phyloP scores from a whole-genome alignment of 2,329 filamentous ascomycete genomes.

The Aspergillus sp. region DNA sequence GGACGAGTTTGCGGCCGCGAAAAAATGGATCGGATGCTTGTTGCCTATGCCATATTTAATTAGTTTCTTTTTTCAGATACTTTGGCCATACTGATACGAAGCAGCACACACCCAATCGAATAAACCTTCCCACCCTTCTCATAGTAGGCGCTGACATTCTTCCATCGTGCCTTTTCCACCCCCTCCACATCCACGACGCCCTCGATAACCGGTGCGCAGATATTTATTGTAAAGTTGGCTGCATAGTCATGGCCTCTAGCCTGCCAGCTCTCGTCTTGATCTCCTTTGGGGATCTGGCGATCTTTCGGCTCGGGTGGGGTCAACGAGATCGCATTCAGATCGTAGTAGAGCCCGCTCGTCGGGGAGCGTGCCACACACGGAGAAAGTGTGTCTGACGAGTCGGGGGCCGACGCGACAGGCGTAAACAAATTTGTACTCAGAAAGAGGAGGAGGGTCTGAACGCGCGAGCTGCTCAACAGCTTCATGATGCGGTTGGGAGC shows the following conservation, averaged over 20 bases:
- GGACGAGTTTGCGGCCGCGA: constrained; percentile 54
- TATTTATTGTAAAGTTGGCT: constrained; percentile 45
- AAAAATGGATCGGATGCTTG: constrained; percentile 40
- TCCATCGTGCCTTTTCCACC: constrained; percentile 32
- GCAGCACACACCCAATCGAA: constrained; percentile 38
- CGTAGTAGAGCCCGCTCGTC: constrained; percentile 55
- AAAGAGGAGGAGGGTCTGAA: constrained; percentile 23
- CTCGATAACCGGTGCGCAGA: constrained; percentile 44
- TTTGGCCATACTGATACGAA: background rate
- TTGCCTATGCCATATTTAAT: constrained; percentile 23
- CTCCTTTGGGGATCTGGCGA: constrained; percentile 31
- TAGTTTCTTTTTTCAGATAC: background rate
- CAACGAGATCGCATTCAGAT: constrained; percentile 51
- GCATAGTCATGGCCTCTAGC: constrained; percentile 43
- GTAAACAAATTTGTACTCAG: constrained; percentile 20
- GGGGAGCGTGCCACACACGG: constrained; percentile 57
- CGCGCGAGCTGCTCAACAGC: constrained; percentile 20
- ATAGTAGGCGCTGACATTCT: constrained; percentile 45
- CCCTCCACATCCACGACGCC: constrained; percentile 40
- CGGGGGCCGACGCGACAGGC: constrained; percentile 26
- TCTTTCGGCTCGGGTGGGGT: constrained; percentile 38
- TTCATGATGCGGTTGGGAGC: constrained; percentile 24
- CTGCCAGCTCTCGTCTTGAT: constrained; percentile 40
- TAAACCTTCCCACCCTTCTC: constrained; percentile 35
- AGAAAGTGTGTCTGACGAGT: constrained; percentile 36